Percentiles rank a stretch among this genome's conserved stretches.
Conservation (phyloP, 2,329 filamentous ascomycete species). For the Gremmenia infestans region DNA sequence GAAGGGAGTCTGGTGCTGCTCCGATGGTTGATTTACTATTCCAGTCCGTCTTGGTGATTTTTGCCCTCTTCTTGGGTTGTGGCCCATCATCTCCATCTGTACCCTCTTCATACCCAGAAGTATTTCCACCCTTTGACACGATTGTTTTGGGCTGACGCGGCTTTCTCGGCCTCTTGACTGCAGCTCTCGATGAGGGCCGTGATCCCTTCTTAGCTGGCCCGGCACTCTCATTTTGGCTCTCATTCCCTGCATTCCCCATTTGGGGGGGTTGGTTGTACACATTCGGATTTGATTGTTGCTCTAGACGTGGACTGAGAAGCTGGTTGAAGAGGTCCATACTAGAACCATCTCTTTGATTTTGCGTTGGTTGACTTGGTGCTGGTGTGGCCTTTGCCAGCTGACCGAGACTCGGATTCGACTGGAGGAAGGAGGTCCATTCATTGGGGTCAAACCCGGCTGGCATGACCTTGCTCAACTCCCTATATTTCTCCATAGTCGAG, state of each 20-base stretch:
- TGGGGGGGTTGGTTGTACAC: conserved; percentile 15
- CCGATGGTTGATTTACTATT: conserved; percentile 70
- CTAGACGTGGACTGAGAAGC: conserved; percentile 27
- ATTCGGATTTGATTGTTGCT: conserved; percentile 18
- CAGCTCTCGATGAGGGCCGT: conserved; percentile 26
- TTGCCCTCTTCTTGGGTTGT: conserved; percentile 68
- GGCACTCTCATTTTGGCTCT: conserved; percentile 9
- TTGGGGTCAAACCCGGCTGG: conserved; percentile 61
- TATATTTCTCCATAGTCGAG: conserved; percentile 55
- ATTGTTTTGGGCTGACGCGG: conserved; percentile 11
- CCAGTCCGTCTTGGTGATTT: conserved; percentile 67
- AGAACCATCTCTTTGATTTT: conserved; percentile 23
- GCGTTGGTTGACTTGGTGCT: not conserved
- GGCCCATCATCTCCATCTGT: conserved; percentile 37
- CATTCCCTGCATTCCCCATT: conserved; percentile 12
- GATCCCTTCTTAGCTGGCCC: conserved; percentile 21
- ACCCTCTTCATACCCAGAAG: conserved; percentile 67
- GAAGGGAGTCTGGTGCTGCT: conserved; percentile 69
- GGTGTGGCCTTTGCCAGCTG: conserved; percentile 30
- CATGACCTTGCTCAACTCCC: conserved; percentile 51
- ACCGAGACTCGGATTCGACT: conserved; percentile 56
- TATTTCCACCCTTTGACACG: conserved; percentile 50
- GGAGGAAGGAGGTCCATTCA: conserved; percentile 75
- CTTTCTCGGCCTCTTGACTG: conserved; percentile 26
- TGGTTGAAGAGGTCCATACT: conserved; percentile 38